phyloP scores from a whole-genome alignment of 2,329 filamentous ascomycete species.

The Ceratocystiopsis minuta region DNA sequence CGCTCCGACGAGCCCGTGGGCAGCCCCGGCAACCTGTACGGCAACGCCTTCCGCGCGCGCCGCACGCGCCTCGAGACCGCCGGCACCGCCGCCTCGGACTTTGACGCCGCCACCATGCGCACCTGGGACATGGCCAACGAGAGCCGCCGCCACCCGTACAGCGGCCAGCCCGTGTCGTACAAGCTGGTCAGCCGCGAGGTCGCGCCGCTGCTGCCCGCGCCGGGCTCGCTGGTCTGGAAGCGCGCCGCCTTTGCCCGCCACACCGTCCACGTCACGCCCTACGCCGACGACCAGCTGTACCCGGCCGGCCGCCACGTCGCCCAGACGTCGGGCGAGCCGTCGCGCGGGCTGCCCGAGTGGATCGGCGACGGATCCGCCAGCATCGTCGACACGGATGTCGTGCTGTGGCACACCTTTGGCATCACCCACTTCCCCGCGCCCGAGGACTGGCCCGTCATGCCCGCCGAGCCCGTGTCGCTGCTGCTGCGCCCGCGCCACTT shows the following conservation, averaged over 20 bases:
- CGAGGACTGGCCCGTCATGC: constrained; percentile 89
- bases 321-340: constrained; percentile 67
- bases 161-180: constrained; percentile 68
- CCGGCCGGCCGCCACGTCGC: constrained; percentile 77
- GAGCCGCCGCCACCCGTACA: constrained; percentile 68
- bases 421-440: constrained; percentile 77
- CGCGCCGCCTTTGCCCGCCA: constrained; percentile 75
- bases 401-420: constrained; percentile 89
- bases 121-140: constrained; percentile 88
- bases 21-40: constrained; percentile 67
- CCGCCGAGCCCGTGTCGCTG: constrained; percentile 66
- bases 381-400: constrained; percentile 69
- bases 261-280: constrained; percentile 76
- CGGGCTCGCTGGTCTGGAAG: constrained; percentile 72
- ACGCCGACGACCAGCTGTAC: constrained; percentile 65
- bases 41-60: constrained; percentile 77
- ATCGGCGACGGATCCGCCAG: constrained; percentile 49
- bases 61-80: constrained; percentile 63
- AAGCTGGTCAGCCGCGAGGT: constrained; percentile 83
- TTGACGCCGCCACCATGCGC: constrained; percentile 58
- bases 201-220: constrained; percentile 59
- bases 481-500: constrained; percentile 67
- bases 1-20: constrained; percentile 57
- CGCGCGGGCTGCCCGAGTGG: constrained; percentile 56
- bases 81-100: constrained; percentile 54